Evolutionary conservation across 768 basidiomycete species (phyloP), one percentile per base, ranked within the genome.

Genomic region (Xerocomellus intermedius): DNA sequence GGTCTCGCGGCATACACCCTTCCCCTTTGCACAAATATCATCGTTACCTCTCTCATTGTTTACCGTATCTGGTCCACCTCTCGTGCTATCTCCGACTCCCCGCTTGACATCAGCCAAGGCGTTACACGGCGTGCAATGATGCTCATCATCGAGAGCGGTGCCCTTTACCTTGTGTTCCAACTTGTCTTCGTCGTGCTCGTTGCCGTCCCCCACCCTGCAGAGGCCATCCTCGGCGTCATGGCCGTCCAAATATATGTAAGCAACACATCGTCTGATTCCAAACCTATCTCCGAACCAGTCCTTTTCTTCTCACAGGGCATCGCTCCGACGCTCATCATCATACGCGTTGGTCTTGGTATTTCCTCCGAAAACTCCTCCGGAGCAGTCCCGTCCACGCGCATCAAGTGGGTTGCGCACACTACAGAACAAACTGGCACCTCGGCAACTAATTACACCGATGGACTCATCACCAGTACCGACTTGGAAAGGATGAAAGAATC

Each of bases 221-320:
- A 72, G 50, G 72, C 58, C 7, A 65, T 79, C 42, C 54, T 73
- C 16, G 74, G 59, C n/a, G 69, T 70, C 24, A 65, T 75, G 33
- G 70, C 75, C 22, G 66, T 70, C 21, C 76, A 79, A 63, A 64
- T 74, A 28, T 77, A 79, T 44, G 77, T 76, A 43, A 62, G 75
- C 49, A 39, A n/a, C 16, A 6, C 30, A 13, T 41, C 35, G 2
- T n/a, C 16, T n/a, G 1, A 7, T 17, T 38, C 36, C 8, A 8
- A n/a, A n/a, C 8, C 24, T 24, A 6, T 36, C 24, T 30, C 24
- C 22, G 8, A 16, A 42, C 41, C 0, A 30, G 8, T 19, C 42
- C 8, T 35, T 35, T 46, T 28, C 39, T 44, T 45, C 33, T 50
- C 22, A 10, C 50, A 72, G 71, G 72, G 71, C 13, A 72, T 72